A percentile compares a stretch with the other conserved stretches of the same genome.
phyloP scores from a whole-genome alignment of 1,139 yeast species.

The Magnusiomyces suaveolens region DNA sequence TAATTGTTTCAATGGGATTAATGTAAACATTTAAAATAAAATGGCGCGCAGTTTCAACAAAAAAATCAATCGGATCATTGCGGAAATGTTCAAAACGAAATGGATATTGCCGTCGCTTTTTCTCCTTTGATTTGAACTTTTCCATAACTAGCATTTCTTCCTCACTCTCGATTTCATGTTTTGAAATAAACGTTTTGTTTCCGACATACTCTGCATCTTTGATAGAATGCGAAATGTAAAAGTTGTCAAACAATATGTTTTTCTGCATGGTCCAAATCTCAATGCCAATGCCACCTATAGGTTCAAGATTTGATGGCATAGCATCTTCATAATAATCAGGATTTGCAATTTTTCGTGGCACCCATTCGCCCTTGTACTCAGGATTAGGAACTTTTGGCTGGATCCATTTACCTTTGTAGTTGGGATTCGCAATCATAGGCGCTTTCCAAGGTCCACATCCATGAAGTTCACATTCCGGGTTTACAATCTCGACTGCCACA shows the following conservation, averaged over 20 bases:
- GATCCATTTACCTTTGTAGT: slow-evolving; percentile 68
- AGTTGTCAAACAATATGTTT: slow-evolving; percentile 67
- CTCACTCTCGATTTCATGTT: slow-evolving; percentile 45
- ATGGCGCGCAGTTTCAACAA: slow-evolving; percentile 24
- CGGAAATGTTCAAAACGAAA: slow-evolving; percentile 25
- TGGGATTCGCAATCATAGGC: slow-evolving; percentile 56
- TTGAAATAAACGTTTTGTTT: slow-evolving; percentile 59
- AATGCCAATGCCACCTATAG: slow-evolving; percentile 75
- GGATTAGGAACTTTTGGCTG: slow-evolving; percentile 66
- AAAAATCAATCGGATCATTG: slow-evolving; percentile 32
- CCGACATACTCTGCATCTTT: slow-evolving; percentile 78
- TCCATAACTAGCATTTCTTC: slow-evolving; percentile 32
- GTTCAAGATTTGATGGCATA: slow-evolving; percentile 52
- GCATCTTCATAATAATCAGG: slow-evolving; percentile 57
- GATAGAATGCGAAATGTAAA: slow-evolving; percentile 74
- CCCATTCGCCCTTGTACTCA: slow-evolving; percentile 68
- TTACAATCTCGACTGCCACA: slow-evolving; percentile 56
- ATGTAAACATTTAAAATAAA: slow-evolving; percentile 28
- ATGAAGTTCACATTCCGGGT: slow-evolving; percentile 57
- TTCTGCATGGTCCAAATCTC: slow-evolving; percentile 86
- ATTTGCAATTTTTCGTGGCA: slow-evolving; percentile 55
- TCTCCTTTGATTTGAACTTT: slow-evolving; percentile 24
- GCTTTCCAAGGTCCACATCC: slow-evolving; percentile 77
- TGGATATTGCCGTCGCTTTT: slow-evolving; percentile 19
- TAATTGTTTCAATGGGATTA: slow-evolving; percentile 29